phyloP scores from a whole-genome alignment of 1,284 basidiomycete species.

The Cryptococcus maquisensis region DNA sequence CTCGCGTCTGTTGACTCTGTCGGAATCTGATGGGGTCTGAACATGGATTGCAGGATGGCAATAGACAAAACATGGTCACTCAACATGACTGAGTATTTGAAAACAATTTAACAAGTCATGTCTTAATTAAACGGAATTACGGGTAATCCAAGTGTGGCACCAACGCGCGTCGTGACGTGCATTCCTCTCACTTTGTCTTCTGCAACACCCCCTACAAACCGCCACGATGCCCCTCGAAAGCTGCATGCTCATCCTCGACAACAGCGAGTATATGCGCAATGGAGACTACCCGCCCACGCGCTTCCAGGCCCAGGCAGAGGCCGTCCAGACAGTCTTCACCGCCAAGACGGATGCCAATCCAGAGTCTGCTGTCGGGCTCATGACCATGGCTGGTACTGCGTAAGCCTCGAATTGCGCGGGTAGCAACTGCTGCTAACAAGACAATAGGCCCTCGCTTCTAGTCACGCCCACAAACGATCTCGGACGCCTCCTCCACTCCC shows the following conservation, averaged over 20 bases:
- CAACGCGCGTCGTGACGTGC: conserved; percentile 5
- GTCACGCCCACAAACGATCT: conserved; percentile 93
- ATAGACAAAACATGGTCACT: too few relatives aligned
- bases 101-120: too few relatives aligned
- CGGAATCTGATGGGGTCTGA: too few relatives aligned
- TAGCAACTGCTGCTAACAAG: neutral
- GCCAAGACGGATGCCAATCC: conserved; percentile 94
- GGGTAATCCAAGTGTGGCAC: neutral
- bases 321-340: conserved; percentile 84
- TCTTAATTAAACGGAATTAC: too few relatives aligned
- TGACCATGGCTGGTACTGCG: conserved; percentile 97
- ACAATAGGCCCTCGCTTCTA: conserved; percentile 78
- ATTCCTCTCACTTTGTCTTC: neutral
- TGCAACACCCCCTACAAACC: neutral
- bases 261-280: conserved; percentile 93
- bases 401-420: conserved; percentile 49
- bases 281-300: conserved; percentile 86
- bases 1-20: too few relatives aligned
- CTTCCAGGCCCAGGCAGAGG: conserved; percentile 87
- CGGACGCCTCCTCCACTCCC: conserved; percentile 79
- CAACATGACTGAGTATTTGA: too few relatives aligned
- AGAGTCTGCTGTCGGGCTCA: conserved; percentile 93
- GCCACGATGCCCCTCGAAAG: conserved; percentile 79
- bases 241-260: conserved; percentile 83
- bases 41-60: too few relatives aligned